Evolutionary conservation across 768 basidiomycete species (phyloP), one percentile per base, ranked within the genome.

Genomic region (Pisolithus marmoratus): DNA sequence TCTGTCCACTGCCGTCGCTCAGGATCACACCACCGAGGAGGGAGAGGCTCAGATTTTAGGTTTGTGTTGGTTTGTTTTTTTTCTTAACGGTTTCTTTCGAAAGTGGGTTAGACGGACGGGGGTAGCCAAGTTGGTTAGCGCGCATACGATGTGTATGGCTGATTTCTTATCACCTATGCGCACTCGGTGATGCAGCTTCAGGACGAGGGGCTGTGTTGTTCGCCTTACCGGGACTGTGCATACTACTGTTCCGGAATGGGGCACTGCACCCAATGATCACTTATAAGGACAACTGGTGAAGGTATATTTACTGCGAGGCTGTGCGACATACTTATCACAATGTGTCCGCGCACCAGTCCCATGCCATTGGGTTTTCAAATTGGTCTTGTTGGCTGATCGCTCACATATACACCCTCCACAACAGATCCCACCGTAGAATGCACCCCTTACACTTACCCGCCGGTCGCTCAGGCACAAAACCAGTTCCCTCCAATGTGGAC

Each of bases 401-500:
- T 45, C 26, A 45, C 23, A 23, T 5, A 40, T 31, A n/a, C n/a
- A n/a, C n/a, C n/a, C n/a, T 12, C 20, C 36, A 48, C 57, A 54
- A 15, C 52, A 70, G 71, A 69, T 54, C 58, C 62, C 12, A 60
- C 57, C 50, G 50, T 54, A 20, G 75, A 75, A 54, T 80, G 78
- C 54, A 54, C 65, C 8, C 65, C 74, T 1, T 78, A 80, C 59
- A 57, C 58, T 48, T 71, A 76, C 53, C 54, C 66, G n/a, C 70
- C 67, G 1, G 64, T 73, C 9, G 44, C 63, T 7, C 55, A 59
- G 23, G 60, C 65, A 2, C 34, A 69, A 17, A 36, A 60, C 2
- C 63, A 64, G 1, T 79, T 77, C 55, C 78, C 78, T 3, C 12
- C 63, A 7, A 65, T 72, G 26, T 76, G 74, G 72, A 51, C 65